Percentiles rank a stretch among this genome's conserved stretches.
phyloP scores from a whole-genome alignment of 495 filamentous ascomycete species.

The Aspergillus carlsbadensis region DNA sequence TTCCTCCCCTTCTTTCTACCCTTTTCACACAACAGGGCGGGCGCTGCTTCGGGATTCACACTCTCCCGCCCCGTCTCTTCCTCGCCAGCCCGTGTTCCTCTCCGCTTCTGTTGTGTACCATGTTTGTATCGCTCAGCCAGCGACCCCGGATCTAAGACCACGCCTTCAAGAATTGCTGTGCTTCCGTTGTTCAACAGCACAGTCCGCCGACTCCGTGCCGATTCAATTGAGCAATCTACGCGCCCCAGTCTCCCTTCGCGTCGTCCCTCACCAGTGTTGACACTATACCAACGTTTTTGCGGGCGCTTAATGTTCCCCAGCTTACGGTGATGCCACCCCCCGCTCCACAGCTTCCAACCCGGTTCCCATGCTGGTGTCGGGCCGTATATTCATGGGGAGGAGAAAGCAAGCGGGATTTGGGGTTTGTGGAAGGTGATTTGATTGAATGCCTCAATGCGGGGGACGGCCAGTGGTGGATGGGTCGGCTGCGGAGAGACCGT shows the following conservation, averaged over 20 bases:
- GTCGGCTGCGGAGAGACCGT: conserved; percentile 79
- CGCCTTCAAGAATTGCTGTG: conserved; percentile 8
- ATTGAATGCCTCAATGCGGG: conserved; percentile 98
- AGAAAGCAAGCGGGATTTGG: conserved; percentile 92
- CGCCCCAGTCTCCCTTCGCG: neutral
- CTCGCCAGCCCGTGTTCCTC: conserved; percentile 3
- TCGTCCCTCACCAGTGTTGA: neutral
- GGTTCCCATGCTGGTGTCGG: conserved; percentile 94
- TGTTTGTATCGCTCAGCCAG: conserved; percentile 7
- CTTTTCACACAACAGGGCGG: conserved; percentile 5
- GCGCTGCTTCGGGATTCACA: conserved; percentile 3
- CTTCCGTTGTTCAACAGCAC: conserved; percentile 12
- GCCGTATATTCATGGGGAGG: conserved; percentile 97
- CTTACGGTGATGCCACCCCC: conserved; percentile 52
- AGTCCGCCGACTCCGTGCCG: neutral
- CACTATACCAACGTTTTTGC: neutral
- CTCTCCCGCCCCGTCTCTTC: neutral
- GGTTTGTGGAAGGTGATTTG: conserved; percentile 94
- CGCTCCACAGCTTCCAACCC: conserved; percentile 69
- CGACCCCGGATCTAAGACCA: conserved; percentile 3
- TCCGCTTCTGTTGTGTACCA: conserved; percentile 7
- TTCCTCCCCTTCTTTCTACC: neutral
- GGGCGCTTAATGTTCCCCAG: conserved; percentile 4
- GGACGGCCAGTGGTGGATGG: conserved; percentile 98
- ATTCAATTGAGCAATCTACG: conserved; percentile 1